Base-by-base conservation (phyloP, 2,329 filamentous ascomycete species). In the Curvularia verruculosa region DNA sequence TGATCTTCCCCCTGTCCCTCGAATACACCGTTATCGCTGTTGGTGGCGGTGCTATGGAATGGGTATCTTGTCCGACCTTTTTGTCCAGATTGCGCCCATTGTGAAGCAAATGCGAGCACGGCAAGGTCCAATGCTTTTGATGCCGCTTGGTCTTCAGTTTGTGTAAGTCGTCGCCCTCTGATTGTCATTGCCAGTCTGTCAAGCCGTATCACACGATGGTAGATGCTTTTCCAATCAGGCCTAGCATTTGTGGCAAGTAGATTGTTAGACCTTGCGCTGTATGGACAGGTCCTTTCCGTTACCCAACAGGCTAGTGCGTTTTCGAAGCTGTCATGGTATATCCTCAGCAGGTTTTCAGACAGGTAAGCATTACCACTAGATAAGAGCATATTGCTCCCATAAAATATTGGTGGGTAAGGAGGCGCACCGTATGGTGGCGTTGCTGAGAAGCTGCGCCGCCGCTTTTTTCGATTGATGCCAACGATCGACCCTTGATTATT, bases 301-400 rank as follows among this genome's bases (percentile, higher is more conserved):
- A 84, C 62, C 83, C 83, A 85, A 64, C 83, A 84, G 1, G 81
- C 80, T 6, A 84, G 68, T 12, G 79, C 81, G 61, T 83, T 80
- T 60, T 84, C 82, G 60, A 84, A 75, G 28, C 81, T 83, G 59
- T 84, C 82, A 60, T 84, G 82, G 64, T 84, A 85, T 31, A 84
- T 80, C 43, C 76, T 77, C 49, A 84, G 69, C 18, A 84, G 70
- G 13, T 71, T 77, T 39, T 80, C 74, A 1, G 78, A 78, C 53
- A 83, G 77, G 24, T 80, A 69, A 6, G 69, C 70, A 28, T 73
- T 78, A 49, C 76, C 76, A 45, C 68, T 73, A 36, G 73, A 66
- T 19, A 66, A 69, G 3, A 75, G 64, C 18, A 77, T 66, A 48
- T 73, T 67, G 58, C 70, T 65, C 26, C 65, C 57, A 44, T 68